Percentiles rank a stretch among this genome's conserved stretches.
phyloP scores from a whole-genome alignment of 2,329 filamentous ascomycete genomes.

The Chrysosporium queenslandicum region DNA sequence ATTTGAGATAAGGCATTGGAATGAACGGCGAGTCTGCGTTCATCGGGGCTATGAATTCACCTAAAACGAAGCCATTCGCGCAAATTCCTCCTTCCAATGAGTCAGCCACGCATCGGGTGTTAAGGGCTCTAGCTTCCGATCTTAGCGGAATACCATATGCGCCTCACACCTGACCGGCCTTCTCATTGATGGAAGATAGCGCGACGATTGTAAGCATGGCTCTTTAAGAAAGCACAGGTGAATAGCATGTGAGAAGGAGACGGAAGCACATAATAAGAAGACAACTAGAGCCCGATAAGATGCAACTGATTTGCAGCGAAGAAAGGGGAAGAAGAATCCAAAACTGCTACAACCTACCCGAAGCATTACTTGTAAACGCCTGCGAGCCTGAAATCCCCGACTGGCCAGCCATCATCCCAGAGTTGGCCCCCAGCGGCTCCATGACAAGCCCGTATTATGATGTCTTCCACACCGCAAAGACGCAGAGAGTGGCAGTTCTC shows the following conservation, averaged over 20 bases:
- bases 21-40: constrained; percentile 2
- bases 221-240: background rate
- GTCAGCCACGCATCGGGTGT: background rate
- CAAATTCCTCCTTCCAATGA: constrained; percentile 5
- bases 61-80: background rate
- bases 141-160: background rate
- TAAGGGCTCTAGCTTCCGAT: background rate
- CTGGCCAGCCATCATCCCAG: background rate
- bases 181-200: constrained; percentile 3
- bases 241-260: background rate
- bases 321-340: background rate
- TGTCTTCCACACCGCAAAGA: background rate
- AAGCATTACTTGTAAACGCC: background rate
- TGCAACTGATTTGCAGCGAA: background rate
- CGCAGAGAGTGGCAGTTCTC: no score
- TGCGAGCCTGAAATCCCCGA: background rate
- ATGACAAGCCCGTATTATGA: background rate
- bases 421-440: background rate
- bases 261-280: background rate
- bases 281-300: background rate
- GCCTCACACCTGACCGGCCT: background rate
- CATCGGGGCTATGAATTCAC: background rate
- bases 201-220: constrained; percentile 3
- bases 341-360: background rate
- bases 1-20: background rate